A percentile compares a stretch with the other conserved stretches of the same genome.
These are phyloP conservation scores for Penicillium flavigenum DNA, from an alignment of 495 filamentous ascomycete genomes.

Conservation along the genomic window DNA sequence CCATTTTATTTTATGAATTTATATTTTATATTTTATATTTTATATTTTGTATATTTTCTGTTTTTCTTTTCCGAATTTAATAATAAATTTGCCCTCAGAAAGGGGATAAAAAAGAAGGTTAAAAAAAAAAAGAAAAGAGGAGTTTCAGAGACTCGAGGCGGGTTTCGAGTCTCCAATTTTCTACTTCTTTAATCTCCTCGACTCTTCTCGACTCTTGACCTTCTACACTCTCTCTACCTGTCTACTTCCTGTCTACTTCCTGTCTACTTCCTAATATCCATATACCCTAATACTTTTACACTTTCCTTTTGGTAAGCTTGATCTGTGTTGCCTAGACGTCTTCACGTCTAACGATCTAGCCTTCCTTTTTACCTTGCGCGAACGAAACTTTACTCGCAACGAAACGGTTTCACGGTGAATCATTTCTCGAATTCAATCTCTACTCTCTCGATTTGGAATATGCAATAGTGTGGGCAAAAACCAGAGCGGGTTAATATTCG, in stretches of 20 bases:
- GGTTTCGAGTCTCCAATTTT: constrained; percentile 15
- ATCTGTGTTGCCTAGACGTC: neutral
- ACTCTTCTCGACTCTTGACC: neutral
- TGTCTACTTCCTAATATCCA: too few species aligned
- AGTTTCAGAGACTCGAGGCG: constrained; percentile 14
- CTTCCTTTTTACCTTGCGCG: constrained; percentile 1
- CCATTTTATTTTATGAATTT: neutral
- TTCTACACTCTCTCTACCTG: too few species aligned
- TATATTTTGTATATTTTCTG: neutral
- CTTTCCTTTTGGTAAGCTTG: too few species aligned
- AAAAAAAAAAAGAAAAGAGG: constrained; percentile 7
- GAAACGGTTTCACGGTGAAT: neutral
- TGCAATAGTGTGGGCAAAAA: constrained; percentile 29
- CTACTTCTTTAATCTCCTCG: constrained; percentile 3
- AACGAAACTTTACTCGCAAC: neutral
- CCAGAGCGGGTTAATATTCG: constrained; percentile 16
- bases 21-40: neutral
- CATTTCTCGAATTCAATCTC: neutral
- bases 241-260: too few species aligned
- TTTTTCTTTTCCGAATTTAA: neutral
- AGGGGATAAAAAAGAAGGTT: neutral
- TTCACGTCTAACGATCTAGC: constrained; percentile 6
- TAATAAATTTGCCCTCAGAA: neutral
- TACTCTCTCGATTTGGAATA: constrained; percentile 21
- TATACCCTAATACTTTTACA: neutral